Evolutionary conservation across 768 basidiomycete genomes (phyloP), one percentile per base, ranked within the genome.

Genomic region (Termitomyces sp.): DNA sequence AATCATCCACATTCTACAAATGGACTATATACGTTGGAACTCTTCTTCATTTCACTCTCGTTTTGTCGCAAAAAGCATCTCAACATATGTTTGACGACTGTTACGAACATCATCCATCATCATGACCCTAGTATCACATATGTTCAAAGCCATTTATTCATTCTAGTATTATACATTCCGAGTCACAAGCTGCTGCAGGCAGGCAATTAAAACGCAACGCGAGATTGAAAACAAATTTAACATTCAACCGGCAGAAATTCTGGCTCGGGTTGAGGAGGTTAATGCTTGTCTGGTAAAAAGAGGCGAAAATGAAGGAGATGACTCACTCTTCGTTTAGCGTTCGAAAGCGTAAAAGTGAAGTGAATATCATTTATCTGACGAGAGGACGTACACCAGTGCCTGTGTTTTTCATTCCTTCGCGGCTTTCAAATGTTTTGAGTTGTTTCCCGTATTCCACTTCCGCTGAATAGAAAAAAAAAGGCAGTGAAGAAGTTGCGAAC

Each of bases 381-480:
- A 79, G 71, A 20, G 79, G 72, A 50, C 77, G 63, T 53, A 79
- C 71, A 46, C 78, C 77, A 34, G 68, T 78, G 45, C 77, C 78
- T 46, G 70, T 62, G 47, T 77, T 76, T 63, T 79, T 80, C 60
- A 79, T 73, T 53, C 73, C 74, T 39, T 69, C 65, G n/a, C 71
- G 69, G 2, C 66, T 63, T 56, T 75, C 56, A 24, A 61, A 76
- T 55, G 65, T 72, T 59, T 75, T 71, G 22, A 79, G 75, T 62
- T 79, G 71, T 50, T 76, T 74, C 59, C 72, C 67, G 62, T 80
- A 79, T 55, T 73, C 67, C n/a, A 68, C 75, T 45, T 54, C 53
- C 5, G 53, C 53, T 44, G n/a, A 30, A 42, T 79, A n/a, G 4
- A n/a, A n/a, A n/a, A n/a, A n/a, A n/a, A n/a, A n/a, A n/a, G n/a